These are phyloP conservation scores for Zymoseptoria passerinii DNA, from an alignment of 2,329 filamentous ascomycete genomes.

Conservation along the genomic window DNA sequence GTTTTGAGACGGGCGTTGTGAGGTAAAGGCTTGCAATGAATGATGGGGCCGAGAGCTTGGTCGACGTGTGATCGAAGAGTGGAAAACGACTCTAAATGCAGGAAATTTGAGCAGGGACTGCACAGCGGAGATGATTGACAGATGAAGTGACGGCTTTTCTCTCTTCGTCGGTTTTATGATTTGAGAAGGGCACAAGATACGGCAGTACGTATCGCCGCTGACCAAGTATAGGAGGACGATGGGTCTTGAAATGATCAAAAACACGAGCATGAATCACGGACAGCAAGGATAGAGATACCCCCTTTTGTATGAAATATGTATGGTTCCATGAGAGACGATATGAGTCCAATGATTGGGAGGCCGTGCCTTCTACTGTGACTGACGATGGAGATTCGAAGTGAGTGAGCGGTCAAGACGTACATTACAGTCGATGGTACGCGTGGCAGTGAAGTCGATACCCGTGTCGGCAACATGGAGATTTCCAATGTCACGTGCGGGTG, in stretches of 20 bases:
- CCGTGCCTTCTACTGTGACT: too few relatives aligned
- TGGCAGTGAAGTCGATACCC: not conserved
- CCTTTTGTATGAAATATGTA: not conserved
- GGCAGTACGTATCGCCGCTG: not conserved
- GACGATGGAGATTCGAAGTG: too few relatives aligned
- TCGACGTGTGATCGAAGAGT: not conserved
- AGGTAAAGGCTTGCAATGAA: constrained; percentile 2
- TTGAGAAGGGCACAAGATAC: not conserved
- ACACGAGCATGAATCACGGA: constrained; percentile 4
- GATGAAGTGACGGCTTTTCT: too few relatives aligned
- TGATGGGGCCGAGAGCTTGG: not conserved
- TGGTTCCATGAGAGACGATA: not conserved
- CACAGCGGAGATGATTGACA: not conserved
- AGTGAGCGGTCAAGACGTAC: too few relatives aligned
- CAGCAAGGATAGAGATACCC: constrained; percentile 2
- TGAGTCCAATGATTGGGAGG: not conserved
- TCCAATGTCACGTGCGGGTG: not conserved
- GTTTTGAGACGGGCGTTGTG: constrained; percentile 11
- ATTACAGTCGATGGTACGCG: too few relatives aligned
- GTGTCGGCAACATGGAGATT: not conserved
- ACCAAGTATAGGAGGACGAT: not conserved
- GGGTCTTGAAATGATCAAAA: not conserved
- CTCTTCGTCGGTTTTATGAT: too few relatives aligned
- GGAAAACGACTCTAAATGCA: not conserved
- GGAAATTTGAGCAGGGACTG: not conserved